Evolutionary conservation across 2,329 filamentous ascomycete species (phyloP).

Genomic region (Thelonectria olida): DNA sequence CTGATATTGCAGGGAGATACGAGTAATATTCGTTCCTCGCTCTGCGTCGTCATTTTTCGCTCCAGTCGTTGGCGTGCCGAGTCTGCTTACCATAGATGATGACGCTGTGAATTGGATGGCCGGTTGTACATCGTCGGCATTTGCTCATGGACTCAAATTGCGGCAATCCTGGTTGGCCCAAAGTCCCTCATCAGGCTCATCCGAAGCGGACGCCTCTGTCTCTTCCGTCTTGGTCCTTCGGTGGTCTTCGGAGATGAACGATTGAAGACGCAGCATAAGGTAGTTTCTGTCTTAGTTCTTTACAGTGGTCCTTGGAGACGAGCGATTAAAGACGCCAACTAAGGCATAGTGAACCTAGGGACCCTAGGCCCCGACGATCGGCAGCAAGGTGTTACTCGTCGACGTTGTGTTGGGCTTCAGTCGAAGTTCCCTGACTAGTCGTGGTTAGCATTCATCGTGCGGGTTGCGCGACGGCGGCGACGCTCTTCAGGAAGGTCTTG

Average conservation of each 20-base stretch:
- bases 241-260: neutral
- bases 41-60: neutral
- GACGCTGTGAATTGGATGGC: neutral
- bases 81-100: neutral
- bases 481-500: constrained; percentile 10
- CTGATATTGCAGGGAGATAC: neutral
- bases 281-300: no score
- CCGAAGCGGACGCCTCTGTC: neutral
- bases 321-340: neutral
- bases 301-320: no score
- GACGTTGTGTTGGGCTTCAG: neutral
- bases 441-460: constrained; percentile 1
- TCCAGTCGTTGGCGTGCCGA: neutral
- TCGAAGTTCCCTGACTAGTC: neutral
- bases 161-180: neutral
- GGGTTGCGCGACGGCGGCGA: constrained; percentile 5
- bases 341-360: neutral
- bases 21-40: constrained; percentile 8
- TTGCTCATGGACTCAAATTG: neutral
- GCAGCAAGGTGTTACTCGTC: neutral
- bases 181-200: neutral
- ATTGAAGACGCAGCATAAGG: no score
- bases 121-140: neutral
- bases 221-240: neutral
- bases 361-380: neutral